Percentiles rank a stretch among this genome's conserved stretches.
Conservation (phyloP, 306 rosid genomes). For the Notholithocarpus densiflorus region DNA sequence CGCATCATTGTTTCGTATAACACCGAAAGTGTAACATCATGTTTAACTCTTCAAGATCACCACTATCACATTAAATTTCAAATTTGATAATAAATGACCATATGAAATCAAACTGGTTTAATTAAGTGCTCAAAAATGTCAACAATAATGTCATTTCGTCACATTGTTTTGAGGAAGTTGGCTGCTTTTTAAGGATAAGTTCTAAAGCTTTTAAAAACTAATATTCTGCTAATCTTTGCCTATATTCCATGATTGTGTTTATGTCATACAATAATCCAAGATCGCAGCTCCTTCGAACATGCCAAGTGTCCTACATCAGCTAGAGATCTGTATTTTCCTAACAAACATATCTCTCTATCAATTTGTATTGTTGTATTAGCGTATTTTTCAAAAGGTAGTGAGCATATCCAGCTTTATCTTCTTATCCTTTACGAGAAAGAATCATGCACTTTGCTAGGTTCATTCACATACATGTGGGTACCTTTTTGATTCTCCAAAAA, state of each 20-base stretch:
- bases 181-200: background rate
- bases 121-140: no score
- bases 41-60: background rate
- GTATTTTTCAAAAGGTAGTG: conserved; percentile 15
- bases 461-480: conserved; percentile 1
- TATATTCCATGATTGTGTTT: conserved; percentile 26
- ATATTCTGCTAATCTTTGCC: conserved; percentile 6
- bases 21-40: background rate
- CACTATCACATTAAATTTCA: background rate
- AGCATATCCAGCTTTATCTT: conserved; percentile 37
- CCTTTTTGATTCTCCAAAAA: no score
- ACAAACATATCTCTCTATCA: background rate
- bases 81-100: background rate
- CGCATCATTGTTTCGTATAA: background rate
- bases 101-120: background rate
- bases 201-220: background rate
- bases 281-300: background rate
- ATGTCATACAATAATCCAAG: conserved; percentile 24
- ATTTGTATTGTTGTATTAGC: background rate
- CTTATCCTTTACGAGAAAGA: conserved; percentile 35
- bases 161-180: background rate
- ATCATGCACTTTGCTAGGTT: conserved; percentile 29
- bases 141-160: background rate
- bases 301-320: conserved; percentile 11
- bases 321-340: background rate